Evolutionary conservation across 176 grass and related monocot species (phyloP).

Genomic region (Triticum dicoccoides): DNA sequence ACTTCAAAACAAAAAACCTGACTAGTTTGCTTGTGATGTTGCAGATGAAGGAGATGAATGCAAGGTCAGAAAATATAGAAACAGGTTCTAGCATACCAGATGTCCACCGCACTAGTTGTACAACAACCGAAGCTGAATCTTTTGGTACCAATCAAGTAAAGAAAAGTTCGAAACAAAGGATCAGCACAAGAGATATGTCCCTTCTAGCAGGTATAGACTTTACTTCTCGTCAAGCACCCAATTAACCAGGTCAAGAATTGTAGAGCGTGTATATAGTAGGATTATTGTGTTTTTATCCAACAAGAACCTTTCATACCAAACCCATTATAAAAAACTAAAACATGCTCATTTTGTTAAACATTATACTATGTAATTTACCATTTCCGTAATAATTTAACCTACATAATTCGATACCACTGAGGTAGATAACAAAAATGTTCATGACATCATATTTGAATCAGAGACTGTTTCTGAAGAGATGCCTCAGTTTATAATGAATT

Average conservation of each 20-base stretch:
- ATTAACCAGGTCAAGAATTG: background rate
- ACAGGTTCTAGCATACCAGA: slow-evolving; percentile 14
- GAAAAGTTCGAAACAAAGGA: slow-evolving; percentile 41
- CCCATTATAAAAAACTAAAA: background rate
- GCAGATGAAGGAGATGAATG: slow-evolving; percentile 84
- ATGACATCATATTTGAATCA: background rate
- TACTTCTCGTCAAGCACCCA: background rate
- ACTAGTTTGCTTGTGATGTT: slow-evolving; percentile 5
- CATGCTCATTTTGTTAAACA: background rate
- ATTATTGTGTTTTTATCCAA: background rate
- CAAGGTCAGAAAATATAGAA: slow-evolving; percentile 49
- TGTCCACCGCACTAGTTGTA: slow-evolving; percentile 33
- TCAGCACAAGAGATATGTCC: slow-evolving; percentile 31
- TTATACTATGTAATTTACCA: background rate
- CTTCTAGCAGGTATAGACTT: slow-evolving; percentile 44
- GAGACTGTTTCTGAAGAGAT: background rate
- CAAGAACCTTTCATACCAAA: background rate
- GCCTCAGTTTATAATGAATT: background rate
- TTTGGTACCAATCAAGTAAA: slow-evolving; percentile 32
- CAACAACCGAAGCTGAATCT: slow-evolving; percentile 48
- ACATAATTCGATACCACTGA: background rate
- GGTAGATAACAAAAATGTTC: background rate
- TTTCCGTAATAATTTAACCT: background rate
- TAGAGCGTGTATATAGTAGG: background rate
- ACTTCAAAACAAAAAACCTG: too few relatives aligned